Conservation (phyloP, 106 monocot species). For the Dioscorea dumetorum region DNA sequence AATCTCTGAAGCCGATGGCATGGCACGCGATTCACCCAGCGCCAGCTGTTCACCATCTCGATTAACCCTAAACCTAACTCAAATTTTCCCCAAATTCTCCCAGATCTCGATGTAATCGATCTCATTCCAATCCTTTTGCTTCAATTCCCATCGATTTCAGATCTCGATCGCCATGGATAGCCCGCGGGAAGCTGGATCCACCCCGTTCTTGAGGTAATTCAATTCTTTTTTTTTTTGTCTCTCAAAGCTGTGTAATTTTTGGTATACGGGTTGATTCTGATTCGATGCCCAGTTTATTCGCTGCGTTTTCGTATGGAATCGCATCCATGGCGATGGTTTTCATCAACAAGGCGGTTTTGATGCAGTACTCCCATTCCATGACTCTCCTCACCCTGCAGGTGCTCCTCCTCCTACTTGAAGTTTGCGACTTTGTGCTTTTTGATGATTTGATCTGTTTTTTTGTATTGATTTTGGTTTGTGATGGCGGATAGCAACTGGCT, state of each 20-base stretch:
- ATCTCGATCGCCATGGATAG: constrained; percentile 17
- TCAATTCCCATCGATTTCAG: not conserved
- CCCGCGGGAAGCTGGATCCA: constrained; percentile 6
- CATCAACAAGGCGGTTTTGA: constrained; percentile 95
- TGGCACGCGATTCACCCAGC: no score
- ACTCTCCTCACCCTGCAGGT: constrained; percentile 94
- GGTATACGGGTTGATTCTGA: not conserved
- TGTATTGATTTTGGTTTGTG: not conserved
- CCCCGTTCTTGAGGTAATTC: constrained; percentile 18
- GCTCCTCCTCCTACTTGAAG: not conserved
- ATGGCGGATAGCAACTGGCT: constrained; percentile 58
- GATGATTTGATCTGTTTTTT: not conserved
- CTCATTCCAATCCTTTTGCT: not conserved
- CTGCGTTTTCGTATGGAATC: constrained; percentile 80
- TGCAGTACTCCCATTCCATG: constrained; percentile 94
- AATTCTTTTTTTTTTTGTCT: no score
- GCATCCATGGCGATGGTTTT: constrained; percentile 99
- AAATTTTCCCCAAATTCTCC: not conserved
- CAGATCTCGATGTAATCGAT: not conserved
- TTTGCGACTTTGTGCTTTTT: not conserved
- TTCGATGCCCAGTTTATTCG: constrained; percentile 46
- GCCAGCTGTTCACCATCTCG: no score
- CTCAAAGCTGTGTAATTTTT: not conserved
- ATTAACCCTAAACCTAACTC: not conserved
- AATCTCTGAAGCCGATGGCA: no score